Evolutionary conservation across 1,139 yeast genomes (phyloP), one percentile per base, ranked within the genome.

Genomic region (Candida albicans): DNA sequence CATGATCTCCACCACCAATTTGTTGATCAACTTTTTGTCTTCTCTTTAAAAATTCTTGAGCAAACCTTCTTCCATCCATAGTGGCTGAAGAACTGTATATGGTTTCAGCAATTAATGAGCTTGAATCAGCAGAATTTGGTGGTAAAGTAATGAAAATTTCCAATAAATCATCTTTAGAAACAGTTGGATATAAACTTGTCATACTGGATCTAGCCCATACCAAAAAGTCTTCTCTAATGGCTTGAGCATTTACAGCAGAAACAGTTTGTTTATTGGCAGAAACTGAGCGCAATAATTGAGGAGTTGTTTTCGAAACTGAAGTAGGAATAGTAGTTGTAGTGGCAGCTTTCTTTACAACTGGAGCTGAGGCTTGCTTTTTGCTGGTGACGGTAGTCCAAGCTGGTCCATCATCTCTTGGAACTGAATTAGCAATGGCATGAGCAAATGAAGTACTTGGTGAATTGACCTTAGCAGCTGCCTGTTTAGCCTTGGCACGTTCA

Each of bases 61-160:
- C 96, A 70, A 91, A 93, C 51, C 96, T 77, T 61, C 96, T 82
- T 18, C 98, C 99, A 61, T 93, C 97, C 88, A 93, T 84, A 2
- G 95, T 86, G 2, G 95, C 80, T 26, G 96, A 87, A 52, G 93
- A 87, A 40, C 95, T 82, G 66, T 90, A 91, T 49, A 93, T 83
- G 11, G 97, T 88, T 61, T 93, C 99, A 3, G 96, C 84, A 59
- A 93, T 90, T 59, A 93, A 87, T 61, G 85, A 96, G 39, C 77
- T 73, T 1, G 96, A 82, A 54, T 90, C 96, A 6, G 73, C 55
- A 38, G 81, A 80, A 33, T 59, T 62, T 13, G 80, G 67, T 32
- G 98, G 97, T 51, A 93, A 76, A 43, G 91, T 83, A 46, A 90
- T 70, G 55, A 93, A 77, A 63, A 93, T 84, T 48, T 87, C 84